A percentile compares a stretch with the other conserved stretches of the same genome.
Evolutionary conservation across 108 stramenopile species (phyloP).

Genomic region (Chaetoceros tenuissimus): DNA sequence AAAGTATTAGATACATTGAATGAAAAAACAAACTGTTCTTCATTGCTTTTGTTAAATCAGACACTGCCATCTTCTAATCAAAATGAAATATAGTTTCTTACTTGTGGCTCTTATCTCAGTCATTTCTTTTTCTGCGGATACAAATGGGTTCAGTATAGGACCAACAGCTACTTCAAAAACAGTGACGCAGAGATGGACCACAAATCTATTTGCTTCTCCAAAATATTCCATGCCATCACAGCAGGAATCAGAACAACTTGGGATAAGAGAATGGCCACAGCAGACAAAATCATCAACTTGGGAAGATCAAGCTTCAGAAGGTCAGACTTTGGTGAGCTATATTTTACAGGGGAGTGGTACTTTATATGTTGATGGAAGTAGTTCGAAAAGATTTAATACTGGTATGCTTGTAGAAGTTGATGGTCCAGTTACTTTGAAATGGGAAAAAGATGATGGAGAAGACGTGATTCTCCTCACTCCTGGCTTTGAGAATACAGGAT

Average conservation of each 20-base stretch:
- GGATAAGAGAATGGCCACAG: neutral
- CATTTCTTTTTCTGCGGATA: too few relatives aligned
- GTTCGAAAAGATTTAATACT: neutral
- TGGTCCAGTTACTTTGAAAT: neutral
- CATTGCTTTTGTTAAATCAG: too few relatives aligned
- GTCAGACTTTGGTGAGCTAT: neutral
- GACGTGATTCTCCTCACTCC: neutral
- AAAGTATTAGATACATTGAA: too few relatives aligned
- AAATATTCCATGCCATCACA: neutral
- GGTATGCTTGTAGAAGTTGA: neutral
- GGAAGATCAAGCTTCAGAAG: neutral
- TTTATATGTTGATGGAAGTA: neutral
- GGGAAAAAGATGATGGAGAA: neutral
- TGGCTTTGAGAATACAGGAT: neutral
- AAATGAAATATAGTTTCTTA: too few relatives aligned
- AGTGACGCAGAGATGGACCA: neutral
- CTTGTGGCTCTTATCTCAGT: too few relatives aligned
- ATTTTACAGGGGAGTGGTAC: neutral
- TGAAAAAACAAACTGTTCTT: too few relatives aligned
- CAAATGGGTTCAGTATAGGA: too few relatives aligned
- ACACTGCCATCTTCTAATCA: too few relatives aligned
- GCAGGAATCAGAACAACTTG: neutral
- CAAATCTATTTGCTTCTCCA: neutral
- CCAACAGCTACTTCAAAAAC: too few relatives aligned
- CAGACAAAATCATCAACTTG: neutral